These are phyloP conservation scores for Toxicodendron radicans DNA, from an alignment of 345 rosid species.

Conservation along the genomic window DNA sequence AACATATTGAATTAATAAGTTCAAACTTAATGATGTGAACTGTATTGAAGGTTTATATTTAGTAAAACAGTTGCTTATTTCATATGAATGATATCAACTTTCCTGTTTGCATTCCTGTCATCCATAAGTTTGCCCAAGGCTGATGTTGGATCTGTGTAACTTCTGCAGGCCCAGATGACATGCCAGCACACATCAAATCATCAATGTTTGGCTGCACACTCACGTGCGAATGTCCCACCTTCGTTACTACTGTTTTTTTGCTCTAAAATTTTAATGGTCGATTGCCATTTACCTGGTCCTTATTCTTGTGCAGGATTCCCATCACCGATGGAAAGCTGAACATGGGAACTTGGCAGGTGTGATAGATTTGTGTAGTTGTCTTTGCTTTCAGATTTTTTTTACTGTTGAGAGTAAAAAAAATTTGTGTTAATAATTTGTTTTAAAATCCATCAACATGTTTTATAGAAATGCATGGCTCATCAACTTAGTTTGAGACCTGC, in stretches of 20 bases:
- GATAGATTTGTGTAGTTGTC: background rate
- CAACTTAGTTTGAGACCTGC: background rate
- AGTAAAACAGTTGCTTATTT: background rate
- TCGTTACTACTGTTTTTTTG: background rate
- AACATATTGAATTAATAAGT: background rate
- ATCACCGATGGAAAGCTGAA: constrained; percentile 79
- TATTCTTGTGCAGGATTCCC: constrained; percentile 61
- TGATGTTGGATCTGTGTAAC: constrained; percentile 12
- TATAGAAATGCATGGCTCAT: background rate
- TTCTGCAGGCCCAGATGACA: constrained; percentile 89
- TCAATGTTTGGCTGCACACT: constrained; percentile 90
- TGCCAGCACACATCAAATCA: constrained; percentile 97
- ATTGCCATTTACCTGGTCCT: constrained; percentile 13
- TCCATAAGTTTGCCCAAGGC: background rate
- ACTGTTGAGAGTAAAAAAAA: background rate
- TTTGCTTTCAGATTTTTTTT: background rate
- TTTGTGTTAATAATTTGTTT: background rate
- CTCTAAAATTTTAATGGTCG: constrained; percentile 1
- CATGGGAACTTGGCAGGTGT: constrained; percentile 98
- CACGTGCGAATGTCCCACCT: constrained; percentile 48
- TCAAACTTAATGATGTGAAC: constrained; percentile 1
- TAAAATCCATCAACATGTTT: background rate
- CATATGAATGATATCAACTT: background rate
- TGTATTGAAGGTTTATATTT: background rate
- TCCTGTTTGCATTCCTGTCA: too few species aligned